Evolutionary conservation across 768 basidiomycete genomes (phyloP).

Genomic region (Pholiota conissans): DNA sequence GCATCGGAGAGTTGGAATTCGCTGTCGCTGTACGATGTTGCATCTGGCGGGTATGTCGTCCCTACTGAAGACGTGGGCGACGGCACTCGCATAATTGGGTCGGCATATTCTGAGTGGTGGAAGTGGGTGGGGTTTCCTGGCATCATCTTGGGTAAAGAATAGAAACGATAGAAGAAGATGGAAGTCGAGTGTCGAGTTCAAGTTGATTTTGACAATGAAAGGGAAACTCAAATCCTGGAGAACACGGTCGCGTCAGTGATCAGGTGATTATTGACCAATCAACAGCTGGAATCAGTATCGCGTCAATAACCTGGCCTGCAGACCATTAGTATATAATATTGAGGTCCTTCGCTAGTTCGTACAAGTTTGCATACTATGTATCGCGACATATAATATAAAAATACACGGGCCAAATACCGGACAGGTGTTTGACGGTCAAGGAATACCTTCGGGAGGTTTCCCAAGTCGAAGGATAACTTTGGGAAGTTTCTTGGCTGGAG

Average conservation of each 20-base stretch:
- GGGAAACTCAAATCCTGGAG: no score
- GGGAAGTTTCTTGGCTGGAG: constrained; percentile 45
- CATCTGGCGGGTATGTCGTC: constrained; percentile 44
- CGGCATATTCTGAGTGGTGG: constrained; percentile 45
- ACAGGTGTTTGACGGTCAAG: no score
- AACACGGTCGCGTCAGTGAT: not conserved
- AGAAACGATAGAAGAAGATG: not conserved
- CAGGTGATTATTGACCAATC: no score
- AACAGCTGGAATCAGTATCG: no score
- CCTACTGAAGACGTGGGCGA: constrained; percentile 56
- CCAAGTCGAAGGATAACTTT: constrained; percentile 59
- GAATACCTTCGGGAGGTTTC: constrained; percentile 29
- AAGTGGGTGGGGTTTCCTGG: constrained; percentile 19
- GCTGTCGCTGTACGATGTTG: constrained; percentile 45
- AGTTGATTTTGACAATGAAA: no score
- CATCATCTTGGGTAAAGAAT: not conserved
- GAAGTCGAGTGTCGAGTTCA: no score
- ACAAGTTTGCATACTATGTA: no score
- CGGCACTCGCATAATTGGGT: constrained; percentile 46
- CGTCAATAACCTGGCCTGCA: no score
- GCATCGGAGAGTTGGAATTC: constrained; percentile 36
- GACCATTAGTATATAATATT: no score
- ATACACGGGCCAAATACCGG: no score
- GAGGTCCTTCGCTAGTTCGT: no score
- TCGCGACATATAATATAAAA: no score